Conservation (phyloP, 371 early-diverging fungal genomes). For the Mortierella sp. region DNA sequence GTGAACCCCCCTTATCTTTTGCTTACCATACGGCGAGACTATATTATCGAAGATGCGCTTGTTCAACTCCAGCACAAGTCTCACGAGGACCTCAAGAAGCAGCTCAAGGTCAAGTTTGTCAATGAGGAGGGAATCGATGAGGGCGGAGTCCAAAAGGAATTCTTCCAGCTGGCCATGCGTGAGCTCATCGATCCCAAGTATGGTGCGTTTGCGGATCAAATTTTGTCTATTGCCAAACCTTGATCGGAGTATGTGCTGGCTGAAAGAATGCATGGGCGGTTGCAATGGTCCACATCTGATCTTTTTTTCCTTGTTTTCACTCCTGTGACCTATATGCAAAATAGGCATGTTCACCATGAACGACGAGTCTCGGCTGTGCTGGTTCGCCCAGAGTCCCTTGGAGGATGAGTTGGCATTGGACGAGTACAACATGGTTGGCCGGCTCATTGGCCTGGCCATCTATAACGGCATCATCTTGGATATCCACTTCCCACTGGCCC, state of each 20-base stretch:
- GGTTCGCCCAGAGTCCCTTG: constrained; percentile 84
- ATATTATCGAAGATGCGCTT: constrained; percentile 89
- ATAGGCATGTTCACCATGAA: constrained; percentile 86
- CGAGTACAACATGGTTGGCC: constrained; percentile 91
- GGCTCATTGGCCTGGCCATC: constrained; percentile 92
- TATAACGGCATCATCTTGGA: constrained; percentile 94
- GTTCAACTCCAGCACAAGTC: constrained; percentile 82
- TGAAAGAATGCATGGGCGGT: constrained; percentile 20
- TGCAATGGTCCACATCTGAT: constrained; percentile 5
- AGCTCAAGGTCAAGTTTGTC: constrained; percentile 90
- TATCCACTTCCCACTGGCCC: constrained; percentile 89
- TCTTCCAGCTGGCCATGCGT: constrained; percentile 91
- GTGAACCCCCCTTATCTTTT: constrained; percentile 89
- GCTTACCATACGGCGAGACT: constrained; percentile 86
- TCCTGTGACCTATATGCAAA: not conserved
- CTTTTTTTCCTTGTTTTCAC: not conserved
- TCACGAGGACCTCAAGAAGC: constrained; percentile 86
- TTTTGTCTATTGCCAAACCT: constrained; percentile 4
- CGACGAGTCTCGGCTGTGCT: constrained; percentile 86
- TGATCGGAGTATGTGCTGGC: constrained; percentile 9
- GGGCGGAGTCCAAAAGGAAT: constrained; percentile 98
- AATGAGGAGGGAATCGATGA: constrained; percentile 93
- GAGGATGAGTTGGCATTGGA: constrained; percentile 75
- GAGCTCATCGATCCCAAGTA: constrained; percentile 94
- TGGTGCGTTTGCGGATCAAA: constrained; percentile 66